Percentiles rank a stretch among this genome's conserved stretches.
Evolutionary conservation across 2,329 filamentous ascomycete species (phyloP).

Genomic region (Lasiodiplodia sp.): DNA sequence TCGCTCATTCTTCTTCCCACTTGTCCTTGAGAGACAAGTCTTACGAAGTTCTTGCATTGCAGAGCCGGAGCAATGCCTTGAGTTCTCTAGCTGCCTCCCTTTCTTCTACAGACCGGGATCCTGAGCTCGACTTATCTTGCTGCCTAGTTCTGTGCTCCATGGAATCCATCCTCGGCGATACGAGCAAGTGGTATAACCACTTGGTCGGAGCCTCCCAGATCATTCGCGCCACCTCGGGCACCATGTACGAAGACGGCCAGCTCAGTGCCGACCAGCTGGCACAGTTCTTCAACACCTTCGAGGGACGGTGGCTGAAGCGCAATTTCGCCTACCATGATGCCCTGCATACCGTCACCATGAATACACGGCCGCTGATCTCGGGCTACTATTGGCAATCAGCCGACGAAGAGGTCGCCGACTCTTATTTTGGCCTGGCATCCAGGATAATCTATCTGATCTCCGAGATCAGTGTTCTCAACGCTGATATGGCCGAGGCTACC

Average conservation of each 20-base stretch:
- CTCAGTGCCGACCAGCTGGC: constrained; percentile 18
- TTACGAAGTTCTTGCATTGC: constrained; percentile 29
- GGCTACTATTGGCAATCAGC: constrained; percentile 28
- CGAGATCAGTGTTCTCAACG: constrained; percentile 29
- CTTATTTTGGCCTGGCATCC: constrained; percentile 28
- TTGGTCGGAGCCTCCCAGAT: constrained; percentile 29
- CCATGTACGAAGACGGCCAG: constrained; percentile 2
- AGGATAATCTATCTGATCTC: constrained; percentile 29
- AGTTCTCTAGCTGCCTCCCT: constrained; percentile 29
- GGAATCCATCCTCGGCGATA: constrained; percentile 29
- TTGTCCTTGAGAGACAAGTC: constrained; percentile 29
- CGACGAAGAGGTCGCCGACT: constrained; percentile 10
- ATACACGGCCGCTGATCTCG: constrained; percentile 16
- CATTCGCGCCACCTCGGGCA: constrained; percentile 17
- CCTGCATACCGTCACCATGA: constrained; percentile 27
- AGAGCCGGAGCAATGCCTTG: constrained; percentile 28
- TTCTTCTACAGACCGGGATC: constrained; percentile 25
- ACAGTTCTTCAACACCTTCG: constrained; percentile 26
- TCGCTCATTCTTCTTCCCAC: constrained; percentile 30
- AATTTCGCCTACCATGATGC: constrained; percentile 30
- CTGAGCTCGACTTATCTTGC: constrained; percentile 28
- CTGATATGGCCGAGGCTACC: constrained; percentile 28
- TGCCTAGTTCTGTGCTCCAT: constrained; percentile 29
- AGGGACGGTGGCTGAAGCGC: constrained; percentile 29
- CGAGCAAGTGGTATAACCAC: constrained; percentile 29